phyloP scores from a whole-genome alignment of 768 basidiomycete genomes.

The Megacollybia marginata region DNA sequence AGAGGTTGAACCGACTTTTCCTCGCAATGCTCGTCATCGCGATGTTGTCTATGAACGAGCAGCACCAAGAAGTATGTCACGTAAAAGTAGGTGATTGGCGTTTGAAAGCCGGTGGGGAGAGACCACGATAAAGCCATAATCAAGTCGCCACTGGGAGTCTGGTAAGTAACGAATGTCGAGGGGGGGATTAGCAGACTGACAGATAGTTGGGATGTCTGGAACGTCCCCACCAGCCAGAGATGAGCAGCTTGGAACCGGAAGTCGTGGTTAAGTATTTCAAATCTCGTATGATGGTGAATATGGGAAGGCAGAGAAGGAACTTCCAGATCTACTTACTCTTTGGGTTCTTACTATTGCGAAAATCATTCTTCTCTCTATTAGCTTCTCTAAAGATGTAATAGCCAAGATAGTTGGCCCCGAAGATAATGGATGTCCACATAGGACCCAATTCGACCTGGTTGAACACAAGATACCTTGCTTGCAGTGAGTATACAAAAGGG shows the following conservation, averaged over 20 bases:
- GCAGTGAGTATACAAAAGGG: conserved; percentile 88
- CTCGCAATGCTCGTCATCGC: conserved; percentile 89
- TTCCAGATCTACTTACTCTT: conserved; percentile 56
- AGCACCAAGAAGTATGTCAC: conserved; percentile 81
- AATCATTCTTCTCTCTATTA: conserved; percentile 94
- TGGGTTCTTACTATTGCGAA: conserved; percentile 87
- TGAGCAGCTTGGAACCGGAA: conserved; percentile 86
- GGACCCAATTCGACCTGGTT: conserved; percentile 72
- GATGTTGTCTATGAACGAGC: conserved; percentile 79
- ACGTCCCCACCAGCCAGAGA: conserved; percentile 94
- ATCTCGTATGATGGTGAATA: conserved; percentile 35
- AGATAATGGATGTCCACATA: conserved; percentile 43
- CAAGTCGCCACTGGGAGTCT: conserved; percentile 60
- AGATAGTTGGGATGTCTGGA: conserved; percentile 91
- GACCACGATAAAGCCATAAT: conserved; percentile 92
- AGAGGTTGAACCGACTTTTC: conserved; percentile 54
- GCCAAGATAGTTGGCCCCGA: conserved; percentile 61
- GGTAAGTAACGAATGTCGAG: too few relatives aligned
- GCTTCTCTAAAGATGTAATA: conserved; percentile 87
- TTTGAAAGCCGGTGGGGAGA: conserved; percentile 85
- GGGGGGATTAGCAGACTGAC: conserved; percentile 27
- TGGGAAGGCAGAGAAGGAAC: not conserved
- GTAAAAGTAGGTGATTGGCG: conserved; percentile 96
- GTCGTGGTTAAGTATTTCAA: conserved; percentile 72
- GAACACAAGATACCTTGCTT: conserved; percentile 91